Base-by-base conservation (phyloP, 2,329 filamentous ascomycete genomes). In the Alternaria triticimaculans region DNA sequence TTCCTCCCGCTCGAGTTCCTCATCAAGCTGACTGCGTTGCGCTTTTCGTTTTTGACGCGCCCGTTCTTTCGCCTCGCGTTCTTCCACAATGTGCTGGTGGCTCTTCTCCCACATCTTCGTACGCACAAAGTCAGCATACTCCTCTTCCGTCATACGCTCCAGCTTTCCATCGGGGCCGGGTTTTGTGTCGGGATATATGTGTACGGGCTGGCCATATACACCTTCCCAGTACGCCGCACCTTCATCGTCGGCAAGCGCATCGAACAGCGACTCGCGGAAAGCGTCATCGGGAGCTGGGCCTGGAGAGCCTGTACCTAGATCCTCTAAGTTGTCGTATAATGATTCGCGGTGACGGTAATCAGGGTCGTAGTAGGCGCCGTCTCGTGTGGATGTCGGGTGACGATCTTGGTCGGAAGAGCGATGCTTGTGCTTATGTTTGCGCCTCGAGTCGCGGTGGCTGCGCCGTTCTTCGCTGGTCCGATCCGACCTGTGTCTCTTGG, bases 161-260 rank as follows among this genome's bases (percentile, higher is more conserved):
- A 97, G 84, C 62, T 86, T 84, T 15, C 87, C 87, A 43, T 71
- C 81, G 55, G 68, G 82, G 56, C 74, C 89, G 80, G 66, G 87
- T 87, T 76, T 84, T 0, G 85, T 84, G 25, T 87, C 84, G 0
- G 87, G 78, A 77, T 96, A 97, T 7, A 89, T 87, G 80, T 97
- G 94, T 54, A 98, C 91, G 0, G 96, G 95, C 78, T 98, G 95
- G 1, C 94, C 94, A 80, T 98, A 99, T n/a, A 99, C 92, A 15
- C 89, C 88, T 79, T 97, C 91, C 96, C 96, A 99, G 82, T 96
- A 99, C 8, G 89, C 88, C 2, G 96, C 96, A 50, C 95, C 96
- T 81, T 99, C 96, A 76, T 98, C 95, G 80, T 99, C 96, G 41
- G 94, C 95, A 80, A 99, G 90, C 30, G 96, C 96, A 79, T 99